Percentiles rank a stretch among this genome's conserved stretches.
phyloP scores from a whole-genome alignment of 768 basidiomycete species.

The Tricholoma matsutake region DNA sequence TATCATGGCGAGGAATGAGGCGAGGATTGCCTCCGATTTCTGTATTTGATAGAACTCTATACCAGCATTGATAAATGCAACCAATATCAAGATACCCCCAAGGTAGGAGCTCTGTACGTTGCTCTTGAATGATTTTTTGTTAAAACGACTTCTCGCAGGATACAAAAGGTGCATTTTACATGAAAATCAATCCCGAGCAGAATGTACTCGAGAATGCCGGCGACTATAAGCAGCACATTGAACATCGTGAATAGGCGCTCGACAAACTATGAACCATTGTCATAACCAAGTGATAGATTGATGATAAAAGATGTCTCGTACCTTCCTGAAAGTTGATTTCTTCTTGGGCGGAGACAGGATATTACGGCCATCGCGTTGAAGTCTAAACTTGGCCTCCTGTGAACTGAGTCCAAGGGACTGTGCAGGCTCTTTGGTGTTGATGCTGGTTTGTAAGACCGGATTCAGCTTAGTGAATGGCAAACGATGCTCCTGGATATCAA shows the following conservation, averaged over 20 bases:
- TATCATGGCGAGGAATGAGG: conserved; percentile 72
- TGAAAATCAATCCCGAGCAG: conserved; percentile 61
- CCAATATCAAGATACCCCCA: conserved; percentile 63
- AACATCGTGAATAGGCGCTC: conserved; percentile 63
- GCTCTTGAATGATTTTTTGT: conserved; percentile 28
- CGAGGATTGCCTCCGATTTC: conserved; percentile 70
- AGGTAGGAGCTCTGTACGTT: conserved; percentile 69
- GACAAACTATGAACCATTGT: conserved; percentile 43
- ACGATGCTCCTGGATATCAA: conserved; percentile 59
- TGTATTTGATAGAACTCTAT: conserved; percentile 74
- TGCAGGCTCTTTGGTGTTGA: conserved; percentile 51
- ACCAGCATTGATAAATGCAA: conserved; percentile 66
- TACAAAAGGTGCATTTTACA: conserved; percentile 25
- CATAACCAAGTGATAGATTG: neutral
- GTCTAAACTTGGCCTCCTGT: conserved; percentile 50
- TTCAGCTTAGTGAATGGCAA: conserved; percentile 40
- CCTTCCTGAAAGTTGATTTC: conserved; percentile 63
- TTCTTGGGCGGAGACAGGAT: conserved; percentile 65
- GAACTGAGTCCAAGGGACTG: conserved; percentile 48
- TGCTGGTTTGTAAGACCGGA: conserved; percentile 42
- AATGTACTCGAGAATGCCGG: conserved; percentile 64
- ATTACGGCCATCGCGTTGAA: conserved; percentile 58
- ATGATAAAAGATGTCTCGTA: conserved; percentile 17
- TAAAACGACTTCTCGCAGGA: conserved; percentile 9
- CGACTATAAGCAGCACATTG: conserved; percentile 64